phyloP scores from a whole-genome alignment of 2,329 filamentous ascomycete genomes.

The Botrytis deweyae region DNA sequence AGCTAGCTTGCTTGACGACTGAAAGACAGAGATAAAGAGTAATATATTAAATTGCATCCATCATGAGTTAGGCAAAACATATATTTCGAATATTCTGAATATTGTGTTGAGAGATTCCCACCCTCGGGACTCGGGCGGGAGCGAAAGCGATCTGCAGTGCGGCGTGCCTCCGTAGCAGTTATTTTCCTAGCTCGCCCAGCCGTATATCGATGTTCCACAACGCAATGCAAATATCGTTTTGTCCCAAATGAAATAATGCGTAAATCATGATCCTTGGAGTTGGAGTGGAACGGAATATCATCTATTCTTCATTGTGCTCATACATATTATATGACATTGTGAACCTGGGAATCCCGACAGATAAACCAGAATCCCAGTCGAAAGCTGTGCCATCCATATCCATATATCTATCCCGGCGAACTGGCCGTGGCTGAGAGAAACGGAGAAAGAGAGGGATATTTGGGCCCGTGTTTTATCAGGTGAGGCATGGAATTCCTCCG shows the following conservation, averaged over 20 bases:
- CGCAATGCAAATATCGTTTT: background rate
- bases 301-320: background rate
- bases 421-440: slow-evolving; percentile 10
- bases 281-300: background rate
- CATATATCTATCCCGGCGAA: slow-evolving; percentile 10
- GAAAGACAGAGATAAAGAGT: background rate
- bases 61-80: background rate
- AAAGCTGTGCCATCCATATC: slow-evolving; percentile 1
- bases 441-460: background rate
- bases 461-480: slow-evolving; percentile 4
- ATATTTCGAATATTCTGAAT: background rate
- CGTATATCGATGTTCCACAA: slow-evolving; percentile 9
- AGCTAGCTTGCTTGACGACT: background rate
- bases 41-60: slow-evolving; percentile 11
- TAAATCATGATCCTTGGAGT: background rate
- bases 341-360: slow-evolving; percentile 4
- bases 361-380: slow-evolving; percentile 5
- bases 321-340: background rate
- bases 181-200: slow-evolving; percentile 13
- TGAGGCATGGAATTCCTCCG: background rate
- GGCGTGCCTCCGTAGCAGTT: slow-evolving; percentile 6
- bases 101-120: background rate
- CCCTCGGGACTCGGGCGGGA: slow-evolving; percentile 20
- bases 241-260: background rate
- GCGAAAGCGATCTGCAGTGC: slow-evolving; percentile 20